A percentile compares a stretch with the other conserved stretches of the same genome.
These are phyloP conservation scores for Euphrasia confusa DNA, from an alignment of 257 asterid genomes.

Conservation along the genomic window DNA sequence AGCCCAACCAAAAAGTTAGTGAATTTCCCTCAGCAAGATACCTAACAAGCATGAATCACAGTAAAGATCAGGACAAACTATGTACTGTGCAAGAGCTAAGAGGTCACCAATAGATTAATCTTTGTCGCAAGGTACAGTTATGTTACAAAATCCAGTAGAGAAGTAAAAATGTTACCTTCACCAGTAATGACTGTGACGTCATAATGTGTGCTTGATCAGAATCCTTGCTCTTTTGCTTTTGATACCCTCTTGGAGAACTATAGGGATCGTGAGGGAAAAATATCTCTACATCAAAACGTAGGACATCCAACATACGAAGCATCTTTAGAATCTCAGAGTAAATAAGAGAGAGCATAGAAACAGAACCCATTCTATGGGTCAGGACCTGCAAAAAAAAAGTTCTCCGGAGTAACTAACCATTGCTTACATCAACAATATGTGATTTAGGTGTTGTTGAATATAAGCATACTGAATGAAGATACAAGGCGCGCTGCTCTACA, in stretches of 20 bases:
- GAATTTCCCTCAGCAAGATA: no score
- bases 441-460: conserved; percentile 20
- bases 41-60: conserved; percentile 2
- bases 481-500: conserved; percentile 71
- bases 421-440: not conserved
- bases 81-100: not conserved
- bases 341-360: conserved; percentile 63
- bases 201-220: conserved; percentile 56
- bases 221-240: conserved; percentile 61
- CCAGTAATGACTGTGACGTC: conserved; percentile 56
- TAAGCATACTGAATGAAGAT: conserved; percentile 67
- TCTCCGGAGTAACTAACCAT: conserved; percentile 17
- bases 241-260: conserved; percentile 66
- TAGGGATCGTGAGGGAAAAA: conserved; percentile 62
- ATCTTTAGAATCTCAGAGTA: conserved; percentile 75
- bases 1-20: no score
- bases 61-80: conserved; percentile 2
- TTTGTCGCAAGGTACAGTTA: conserved; percentile 1
- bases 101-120: not conserved
- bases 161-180: conserved; percentile 43
- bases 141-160: conserved; percentile 18
- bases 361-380: conserved; percentile 82
- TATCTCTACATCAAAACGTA: conserved; percentile 68
- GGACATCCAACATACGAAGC: conserved; percentile 64
- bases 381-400: conserved; percentile 47